Base-by-base conservation (phyloP, 179 eudicot species). In the Drosera spatulata region DNA sequence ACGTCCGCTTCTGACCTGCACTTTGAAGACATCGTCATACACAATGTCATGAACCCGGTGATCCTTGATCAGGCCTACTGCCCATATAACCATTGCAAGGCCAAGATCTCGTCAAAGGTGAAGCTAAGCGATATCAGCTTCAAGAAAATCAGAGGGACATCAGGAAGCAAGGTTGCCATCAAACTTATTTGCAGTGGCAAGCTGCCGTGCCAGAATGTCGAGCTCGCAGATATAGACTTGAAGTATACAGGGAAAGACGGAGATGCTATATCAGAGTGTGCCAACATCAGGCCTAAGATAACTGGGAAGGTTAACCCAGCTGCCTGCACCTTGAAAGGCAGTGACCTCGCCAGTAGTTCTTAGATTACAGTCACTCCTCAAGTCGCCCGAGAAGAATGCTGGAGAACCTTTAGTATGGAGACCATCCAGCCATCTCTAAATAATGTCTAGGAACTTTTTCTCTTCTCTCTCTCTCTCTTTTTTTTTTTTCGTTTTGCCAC, bases 11-110 rank as follows among this genome's bases (percentile, higher is more conserved):
- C 65, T 1, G 78, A 67, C 49, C 3, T 84, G 56, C 79, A 73
- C 54, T 81, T 79, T 54, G 71, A 76, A 62, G 71, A 84, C 58
- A 82, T 85, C 46, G 37, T 47, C 9, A 59, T 85, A 50, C 39
- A 77, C 12, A 70, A 77, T 43, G 87, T 74, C 8, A 33, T 40
- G 22, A 61, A 55, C 11, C 87, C 91, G 1, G 53, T 85, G 5
- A 3, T 82, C 10, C 50, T 85, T 51, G 87, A 85, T 71, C 87
- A 85, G 43, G 66, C 76, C 15, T 85, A 82, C 6, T 85, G 91
- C 74, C 87, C 87, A 0, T 67, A 8, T 1, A 54, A 69, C 8
- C 61, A 48, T 6, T 79, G 86, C 72, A 64, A 46, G 10, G 3
- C n/a, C 13, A 62, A 72, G 75, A 80, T 77, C 12, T 71, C 73